A percentile compares a stretch with the other conserved stretches of the same genome.
Evolutionary conservation across 139 green algal species (phyloP).

Genomic region (Zygnema circumcarinatum): DNA sequence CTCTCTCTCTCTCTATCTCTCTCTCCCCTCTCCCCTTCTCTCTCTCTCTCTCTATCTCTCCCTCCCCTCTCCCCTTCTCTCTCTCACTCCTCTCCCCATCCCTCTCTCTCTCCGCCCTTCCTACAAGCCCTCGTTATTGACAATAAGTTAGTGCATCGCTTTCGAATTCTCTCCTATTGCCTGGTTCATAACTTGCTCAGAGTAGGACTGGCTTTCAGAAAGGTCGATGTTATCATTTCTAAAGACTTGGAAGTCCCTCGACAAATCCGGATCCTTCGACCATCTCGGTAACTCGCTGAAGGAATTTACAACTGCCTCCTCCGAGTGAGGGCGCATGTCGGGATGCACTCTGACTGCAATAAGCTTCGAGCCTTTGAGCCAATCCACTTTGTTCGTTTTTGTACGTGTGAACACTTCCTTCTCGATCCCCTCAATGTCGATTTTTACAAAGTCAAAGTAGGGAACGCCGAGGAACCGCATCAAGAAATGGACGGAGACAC

Average conservation of each 20-base stretch:
- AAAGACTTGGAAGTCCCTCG: background rate
- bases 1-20: background rate
- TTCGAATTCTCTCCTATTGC: background rate
- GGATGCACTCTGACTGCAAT: constrained; percentile 15
- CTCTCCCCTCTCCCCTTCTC: background rate
- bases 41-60: background rate
- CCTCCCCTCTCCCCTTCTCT: background rate
- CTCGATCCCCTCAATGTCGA: constrained; percentile 54
- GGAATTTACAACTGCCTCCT: constrained; percentile 2
- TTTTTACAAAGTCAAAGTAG: constrained; percentile 57
- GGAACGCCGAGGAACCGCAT: constrained; percentile 22
- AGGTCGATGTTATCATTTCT: background rate
- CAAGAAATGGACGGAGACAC: constrained; percentile 42
- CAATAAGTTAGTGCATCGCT: background rate
- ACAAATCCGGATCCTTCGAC: background rate
- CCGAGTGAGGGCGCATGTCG: constrained; percentile 14
- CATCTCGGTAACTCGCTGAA: constrained; percentile 1
- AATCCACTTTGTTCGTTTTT: background rate
- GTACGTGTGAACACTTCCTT: constrained; percentile 28
- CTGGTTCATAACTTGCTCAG: background rate
- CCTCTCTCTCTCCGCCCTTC: background rate
- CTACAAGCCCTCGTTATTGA: background rate
- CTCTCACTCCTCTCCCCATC: background rate
- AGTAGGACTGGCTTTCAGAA: background rate
- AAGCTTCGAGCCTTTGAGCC: constrained; percentile 1